Base-by-base conservation (phyloP, 106 monocot genomes). In the Dioscorea dumetorum region DNA sequence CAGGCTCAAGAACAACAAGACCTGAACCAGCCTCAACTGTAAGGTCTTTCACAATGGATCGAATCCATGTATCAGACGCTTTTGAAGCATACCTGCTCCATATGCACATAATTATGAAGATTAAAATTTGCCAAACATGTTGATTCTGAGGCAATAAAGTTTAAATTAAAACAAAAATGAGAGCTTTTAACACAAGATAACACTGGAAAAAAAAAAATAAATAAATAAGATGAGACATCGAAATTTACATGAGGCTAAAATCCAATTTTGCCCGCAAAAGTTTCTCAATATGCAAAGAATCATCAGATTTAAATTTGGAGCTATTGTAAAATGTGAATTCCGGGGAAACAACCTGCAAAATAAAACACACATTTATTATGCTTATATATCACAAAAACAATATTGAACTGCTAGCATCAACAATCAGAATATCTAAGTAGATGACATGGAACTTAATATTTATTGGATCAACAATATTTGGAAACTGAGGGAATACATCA, bases 1-100 rank as follows among this genome's bases (percentile, higher is more conserved):
- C 75, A 41, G 97, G 92, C 61, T 89, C 91, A 66, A 97, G 77
- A 82, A 97, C 73, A 61, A 92, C 79, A 69, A 92, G 87, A 77
- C 97, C 97, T 35, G 97, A 89, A 56, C 97, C 97, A 67, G 97
- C 82, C 68, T 97, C 97, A 75, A 97, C 65, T 4, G 92, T 85
- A 14, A 97, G 71, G 77, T 97, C 97, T 76, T 97, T 97, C 13
- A 92, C 72, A 66, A 89, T 79, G 32, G 82, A 77, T 50, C 84
- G 80, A 22, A 87, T 83, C 91, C 91, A 92, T 13, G 87, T 74
- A 63, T 97, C 88, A 67, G 84, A 89, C 67, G 79, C 84, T 80
- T 90, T 97, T 48, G 80, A 72, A 76, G 86, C 91, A 92, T 80
- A 97, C 91, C 95, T 97, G 64, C 8, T 51, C n/a, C 7, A 54